Evolutionary conservation across 768 basidiomycete genomes (phyloP).

Genomic region (Suillus variegatus): DNA sequence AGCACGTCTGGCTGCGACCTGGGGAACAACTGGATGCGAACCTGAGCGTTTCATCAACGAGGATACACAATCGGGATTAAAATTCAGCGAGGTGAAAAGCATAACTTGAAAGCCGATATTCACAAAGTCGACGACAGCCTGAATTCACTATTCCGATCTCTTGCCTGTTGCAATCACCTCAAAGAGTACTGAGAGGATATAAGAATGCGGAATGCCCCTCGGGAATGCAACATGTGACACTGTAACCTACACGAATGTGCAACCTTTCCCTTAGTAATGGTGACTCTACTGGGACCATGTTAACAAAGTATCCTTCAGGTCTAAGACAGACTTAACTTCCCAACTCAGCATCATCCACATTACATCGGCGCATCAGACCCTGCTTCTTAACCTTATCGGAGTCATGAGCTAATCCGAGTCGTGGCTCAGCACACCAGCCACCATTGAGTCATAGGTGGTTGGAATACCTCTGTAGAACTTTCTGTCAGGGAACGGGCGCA

Average conservation of each 20-base stretch:
- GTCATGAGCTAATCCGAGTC: too few species aligned
- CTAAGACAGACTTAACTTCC: neutral
- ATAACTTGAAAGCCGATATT: neutral
- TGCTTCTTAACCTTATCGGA: too few species aligned
- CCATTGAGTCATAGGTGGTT: too few species aligned
- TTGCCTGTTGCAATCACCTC: too few species aligned
- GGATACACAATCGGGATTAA: neutral
- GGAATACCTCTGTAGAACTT: neutral
- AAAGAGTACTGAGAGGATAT: too few species aligned
- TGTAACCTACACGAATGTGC: too few species aligned
- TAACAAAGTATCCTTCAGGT: neutral
- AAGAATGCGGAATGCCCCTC: too few species aligned
- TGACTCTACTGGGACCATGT: neutral
- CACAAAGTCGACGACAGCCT: neutral
- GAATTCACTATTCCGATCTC: too few species aligned
- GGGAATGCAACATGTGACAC: too few species aligned
- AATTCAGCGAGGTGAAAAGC: neutral
- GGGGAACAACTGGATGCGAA: neutral
- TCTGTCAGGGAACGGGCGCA: neutral
- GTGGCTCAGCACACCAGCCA: too few species aligned
- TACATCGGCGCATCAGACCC: too few species aligned
- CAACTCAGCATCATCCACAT: neutral
- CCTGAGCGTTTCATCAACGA: neutral
- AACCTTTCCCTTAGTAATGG: neutral
- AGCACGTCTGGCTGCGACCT: neutral